These are phyloP conservation scores for Trametes pubescens DNA, from an alignment of 1,284 basidiomycete genomes.

Conservation along the genomic window DNA sequence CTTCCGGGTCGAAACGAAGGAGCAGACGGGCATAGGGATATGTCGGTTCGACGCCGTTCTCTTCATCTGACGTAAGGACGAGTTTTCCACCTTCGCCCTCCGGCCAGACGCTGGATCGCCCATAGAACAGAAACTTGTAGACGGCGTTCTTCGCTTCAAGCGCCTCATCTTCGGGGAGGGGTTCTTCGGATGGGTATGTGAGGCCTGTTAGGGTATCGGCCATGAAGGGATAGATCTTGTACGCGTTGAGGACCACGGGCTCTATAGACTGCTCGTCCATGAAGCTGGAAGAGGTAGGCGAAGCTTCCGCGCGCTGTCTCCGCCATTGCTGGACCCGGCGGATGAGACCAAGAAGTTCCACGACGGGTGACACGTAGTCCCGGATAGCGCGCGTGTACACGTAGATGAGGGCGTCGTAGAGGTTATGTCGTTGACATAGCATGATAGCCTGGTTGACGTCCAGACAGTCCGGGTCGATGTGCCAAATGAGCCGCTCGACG, in stretches of 20 bases:
- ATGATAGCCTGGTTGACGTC: constrained; percentile 94
- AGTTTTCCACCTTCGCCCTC: constrained; percentile 72
- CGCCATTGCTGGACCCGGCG: constrained; percentile 69
- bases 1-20: constrained; percentile 92
- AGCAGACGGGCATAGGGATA: constrained; percentile 92
- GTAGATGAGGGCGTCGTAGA: constrained; percentile 96
- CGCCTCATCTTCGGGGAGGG: constrained; percentile 70
- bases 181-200: constrained; percentile 86
- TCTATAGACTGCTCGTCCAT: constrained; percentile 59
- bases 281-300: constrained; percentile 38
- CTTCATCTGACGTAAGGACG: constrained; percentile 76
- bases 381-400: constrained; percentile 89
- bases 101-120: constrained; percentile 84
- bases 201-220: constrained; percentile 86
- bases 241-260: constrained; percentile 75
- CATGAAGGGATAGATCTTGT: constrained; percentile 95
- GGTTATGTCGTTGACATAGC: constrained; percentile 82
- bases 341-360: constrained; percentile 84
- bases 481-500: constrained; percentile 94
- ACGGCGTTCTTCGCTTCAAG: constrained; percentile 73
- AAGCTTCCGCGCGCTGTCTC: constrained; percentile 47
- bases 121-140: constrained; percentile 87
- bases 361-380: constrained; percentile 91
- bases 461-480: constrained; percentile 90
- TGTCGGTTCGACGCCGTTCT: constrained; percentile 76